phyloP scores from a whole-genome alignment of 257 asterid genomes.

The Solanum tarijense region DNA sequence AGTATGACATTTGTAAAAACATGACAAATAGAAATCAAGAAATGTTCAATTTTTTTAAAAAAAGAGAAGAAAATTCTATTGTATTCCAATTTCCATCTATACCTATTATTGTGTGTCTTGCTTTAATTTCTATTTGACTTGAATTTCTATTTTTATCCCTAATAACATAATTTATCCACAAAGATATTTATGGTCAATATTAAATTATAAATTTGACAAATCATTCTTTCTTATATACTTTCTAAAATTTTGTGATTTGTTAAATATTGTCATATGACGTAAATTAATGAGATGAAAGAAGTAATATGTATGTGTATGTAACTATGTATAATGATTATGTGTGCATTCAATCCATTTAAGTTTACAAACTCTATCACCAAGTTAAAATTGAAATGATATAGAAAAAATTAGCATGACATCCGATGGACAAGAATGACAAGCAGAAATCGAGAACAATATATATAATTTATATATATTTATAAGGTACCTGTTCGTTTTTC shows the following conservation, averaged over 20 bases:
- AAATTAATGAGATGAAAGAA: neutral
- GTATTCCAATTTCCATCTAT: neutral
- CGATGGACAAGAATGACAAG: neutral
- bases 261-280: neutral
- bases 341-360: neutral
- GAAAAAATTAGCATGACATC: neutral
- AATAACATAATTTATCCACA: neutral
- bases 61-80: neutral
- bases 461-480: neutral
- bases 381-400: neutral
- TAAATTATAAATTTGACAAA: neutral
- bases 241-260: rapidly evolving
- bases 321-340: neutral
- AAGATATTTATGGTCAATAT: neutral
- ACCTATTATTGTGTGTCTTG: neutral
- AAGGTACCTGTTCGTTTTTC: slow-evolving; percentile 7
- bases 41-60: neutral
- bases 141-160: neutral
- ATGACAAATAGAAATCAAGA: neutral
- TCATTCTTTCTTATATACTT: neutral
- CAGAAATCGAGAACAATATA: neutral
- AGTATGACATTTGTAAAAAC: neutral
- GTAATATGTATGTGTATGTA: neutral
- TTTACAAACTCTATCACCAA: neutral
- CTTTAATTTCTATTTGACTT: neutral